Base-by-base conservation (phyloP, 23 red algal species). In the Pyropia yezoensis region DNA sequence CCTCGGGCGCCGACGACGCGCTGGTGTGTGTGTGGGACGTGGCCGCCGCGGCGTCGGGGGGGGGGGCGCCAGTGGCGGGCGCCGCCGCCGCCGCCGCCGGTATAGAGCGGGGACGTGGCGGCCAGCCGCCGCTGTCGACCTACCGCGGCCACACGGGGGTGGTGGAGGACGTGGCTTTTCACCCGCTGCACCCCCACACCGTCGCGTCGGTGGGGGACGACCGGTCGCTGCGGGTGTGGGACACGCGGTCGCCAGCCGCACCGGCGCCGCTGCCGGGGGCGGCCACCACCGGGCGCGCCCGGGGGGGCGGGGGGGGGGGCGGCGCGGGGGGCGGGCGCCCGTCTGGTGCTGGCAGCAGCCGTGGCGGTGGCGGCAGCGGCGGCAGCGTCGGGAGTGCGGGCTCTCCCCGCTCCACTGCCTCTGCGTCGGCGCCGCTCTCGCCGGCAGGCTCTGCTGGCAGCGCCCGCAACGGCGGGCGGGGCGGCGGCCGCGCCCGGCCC, bases 171-270 rank as follows among this genome's bases (percentile, higher is more conserved):
- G 94, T 98, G 6, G 83, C 82, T 15, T 98, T 75, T 69, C 80
- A 89, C 60, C 20, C 67, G 39, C 65, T 69, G 59, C 60, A 82
- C 45, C 59, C 62, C 0, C 57, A 80, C 18, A 34, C 88, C 49
- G 91, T 98, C 45, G 80, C 63, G 17, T 87, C 79, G 7, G 94
- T 87, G 1, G 94, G 94, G 9, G 94, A 98, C 70, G 94, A 98
- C 69, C 52, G 73, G 14, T 77, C 85, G 28, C 27, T 98, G 52
- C 52, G 87, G 54, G 49, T 98, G 4, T 98, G 94, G 94, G 94
- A 98, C 66, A 87, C 77, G 54, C 63, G 94, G 14, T 79, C 84
- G 33, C 39, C 39, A 8, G 39, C 6, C 7, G 39, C 39, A 8
- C 39, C 39, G 11, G 4, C 39, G 11, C 39, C 39, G 11, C 39